Evolutionary conservation across 192 early-diverging fungal species (phyloP).

Genomic region (Gigaspora rosea): DNA sequence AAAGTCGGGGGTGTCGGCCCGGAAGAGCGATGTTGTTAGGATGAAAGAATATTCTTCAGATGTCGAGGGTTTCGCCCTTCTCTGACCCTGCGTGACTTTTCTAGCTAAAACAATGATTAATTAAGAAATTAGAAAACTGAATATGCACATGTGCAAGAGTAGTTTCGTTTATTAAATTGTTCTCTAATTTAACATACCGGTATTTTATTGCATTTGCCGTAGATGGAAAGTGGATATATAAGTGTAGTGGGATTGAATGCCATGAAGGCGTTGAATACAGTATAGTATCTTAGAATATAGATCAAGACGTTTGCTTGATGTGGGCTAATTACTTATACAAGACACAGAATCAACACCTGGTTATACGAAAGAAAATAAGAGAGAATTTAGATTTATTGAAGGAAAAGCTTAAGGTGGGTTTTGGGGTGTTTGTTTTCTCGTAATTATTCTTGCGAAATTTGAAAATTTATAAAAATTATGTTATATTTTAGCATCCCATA

Average conservation of each 20-base stretch:
- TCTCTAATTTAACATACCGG: constrained; percentile 13
- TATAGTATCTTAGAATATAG: not conserved
- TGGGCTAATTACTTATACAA: not conserved
- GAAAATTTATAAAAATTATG: constrained; percentile 8
- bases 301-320: not conserved
- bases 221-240: constrained; percentile 11
- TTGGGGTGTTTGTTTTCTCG: not conserved
- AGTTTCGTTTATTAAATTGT: not conserved
- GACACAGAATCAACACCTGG: not conserved
- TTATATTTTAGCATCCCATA: constrained; percentile 24
- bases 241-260: constrained; percentile 15
- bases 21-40: too few relatives aligned
- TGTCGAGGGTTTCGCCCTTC: too few relatives aligned
- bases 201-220: constrained; percentile 20
- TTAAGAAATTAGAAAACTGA: not conserved
- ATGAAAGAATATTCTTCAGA: too few relatives aligned
- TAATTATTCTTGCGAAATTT: constrained; percentile 1
- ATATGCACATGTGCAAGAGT: not conserved
- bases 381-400: constrained; percentile 7
- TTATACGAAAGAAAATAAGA: not conserved
- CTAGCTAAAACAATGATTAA: constrained; percentile 21
- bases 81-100: constrained; percentile 29
- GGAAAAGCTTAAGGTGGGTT: not conserved
- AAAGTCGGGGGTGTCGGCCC: too few relatives aligned
- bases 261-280: constrained; percentile 21